Conservation (phyloP, 495 filamentous ascomycete genomes). For the Penicillium diatomitis region DNA sequence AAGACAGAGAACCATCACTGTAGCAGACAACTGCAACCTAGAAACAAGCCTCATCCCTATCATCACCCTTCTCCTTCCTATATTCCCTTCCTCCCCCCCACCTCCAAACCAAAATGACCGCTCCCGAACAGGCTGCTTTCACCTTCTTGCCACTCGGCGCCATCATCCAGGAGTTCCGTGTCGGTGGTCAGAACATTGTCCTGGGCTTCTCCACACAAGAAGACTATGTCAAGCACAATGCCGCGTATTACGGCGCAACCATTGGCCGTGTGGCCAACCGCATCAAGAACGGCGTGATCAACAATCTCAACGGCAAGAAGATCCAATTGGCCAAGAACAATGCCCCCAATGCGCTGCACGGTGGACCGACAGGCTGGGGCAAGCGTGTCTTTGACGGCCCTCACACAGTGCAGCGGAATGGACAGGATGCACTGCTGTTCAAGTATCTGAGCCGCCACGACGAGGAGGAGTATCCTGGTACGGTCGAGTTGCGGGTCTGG, state of each 20-base stretch:
- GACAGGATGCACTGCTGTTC: slow-evolving; percentile 70
- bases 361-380: slow-evolving; percentile 75
- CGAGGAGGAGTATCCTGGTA: slow-evolving; percentile 82
- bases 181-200: slow-evolving; percentile 76
- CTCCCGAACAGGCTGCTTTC: slow-evolving; percentile 26
- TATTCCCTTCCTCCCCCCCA: neutral
- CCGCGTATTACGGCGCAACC: slow-evolving; percentile 79
- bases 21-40: neutral
- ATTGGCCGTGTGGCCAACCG: slow-evolving; percentile 92
- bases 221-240: slow-evolving; percentile 64
- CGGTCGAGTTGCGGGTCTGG: slow-evolving; percentile 65
- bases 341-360: slow-evolving; percentile 71
- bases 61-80: no score
- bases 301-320: slow-evolving; percentile 59
- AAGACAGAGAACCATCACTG: no score
- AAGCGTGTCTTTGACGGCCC: slow-evolving; percentile 77
- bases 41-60: neutral
- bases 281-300: slow-evolving; percentile 60
- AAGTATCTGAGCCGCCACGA: slow-evolving; percentile 61
- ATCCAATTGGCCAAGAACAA: slow-evolving; percentile 69
- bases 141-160: slow-evolving; percentile 78
- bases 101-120: slow-evolving; percentile 9
- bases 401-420: slow-evolving; percentile 50
- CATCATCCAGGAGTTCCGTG: slow-evolving; percentile 74
- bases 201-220: slow-evolving; percentile 67